Percentiles rank a stretch among this genome's conserved stretches.
Conservation (phyloP, 257 asterid species). For the Prunella vulgaris region DNA sequence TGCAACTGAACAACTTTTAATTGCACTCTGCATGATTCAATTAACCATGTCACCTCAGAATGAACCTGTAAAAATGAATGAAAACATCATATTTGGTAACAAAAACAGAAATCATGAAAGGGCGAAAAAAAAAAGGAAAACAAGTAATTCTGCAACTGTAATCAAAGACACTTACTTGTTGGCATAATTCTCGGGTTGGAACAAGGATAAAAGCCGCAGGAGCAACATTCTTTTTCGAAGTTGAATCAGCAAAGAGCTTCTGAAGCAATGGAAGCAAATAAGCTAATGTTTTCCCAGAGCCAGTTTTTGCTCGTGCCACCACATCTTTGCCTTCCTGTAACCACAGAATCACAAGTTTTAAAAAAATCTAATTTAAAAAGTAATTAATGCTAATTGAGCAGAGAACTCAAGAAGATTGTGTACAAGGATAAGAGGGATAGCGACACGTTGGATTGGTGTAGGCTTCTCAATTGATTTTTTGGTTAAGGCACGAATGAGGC, state of each 20-base stretch:
- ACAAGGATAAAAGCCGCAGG: slow-evolving; percentile 74
- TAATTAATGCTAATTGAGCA: neutral
- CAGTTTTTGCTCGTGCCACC: slow-evolving; percentile 97
- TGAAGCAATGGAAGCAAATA: slow-evolving; percentile 91
- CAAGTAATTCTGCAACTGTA: neutral
- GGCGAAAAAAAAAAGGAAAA: no score
- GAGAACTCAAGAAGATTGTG: neutral
- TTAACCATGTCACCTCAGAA: slow-evolving; percentile 55
- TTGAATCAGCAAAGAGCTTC: slow-evolving; percentile 61
- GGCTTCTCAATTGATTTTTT: slow-evolving; percentile 73
- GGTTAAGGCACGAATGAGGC: slow-evolving; percentile 66
- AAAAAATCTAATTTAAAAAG: neutral
- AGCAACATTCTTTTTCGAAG: slow-evolving; percentile 46
- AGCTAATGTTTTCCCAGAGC: slow-evolving; percentile 92
- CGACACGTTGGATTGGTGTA: slow-evolving; percentile 76
- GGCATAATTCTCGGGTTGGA: slow-evolving; percentile 90
- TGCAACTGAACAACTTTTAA: slow-evolving; percentile 70
- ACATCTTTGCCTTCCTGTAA: slow-evolving; percentile 91
- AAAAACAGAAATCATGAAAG: neutral
- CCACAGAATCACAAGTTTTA: neutral
- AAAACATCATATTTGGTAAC: neutral
- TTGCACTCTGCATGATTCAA: slow-evolving; percentile 78
- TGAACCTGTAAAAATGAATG: slow-evolving; percentile 49
- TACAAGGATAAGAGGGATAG: slow-evolving; percentile 82
- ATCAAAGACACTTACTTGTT: slow-evolving; percentile 45